Conservation (phyloP, 768 basidiomycete species). For the Leucocoprinus sp. region DNA sequence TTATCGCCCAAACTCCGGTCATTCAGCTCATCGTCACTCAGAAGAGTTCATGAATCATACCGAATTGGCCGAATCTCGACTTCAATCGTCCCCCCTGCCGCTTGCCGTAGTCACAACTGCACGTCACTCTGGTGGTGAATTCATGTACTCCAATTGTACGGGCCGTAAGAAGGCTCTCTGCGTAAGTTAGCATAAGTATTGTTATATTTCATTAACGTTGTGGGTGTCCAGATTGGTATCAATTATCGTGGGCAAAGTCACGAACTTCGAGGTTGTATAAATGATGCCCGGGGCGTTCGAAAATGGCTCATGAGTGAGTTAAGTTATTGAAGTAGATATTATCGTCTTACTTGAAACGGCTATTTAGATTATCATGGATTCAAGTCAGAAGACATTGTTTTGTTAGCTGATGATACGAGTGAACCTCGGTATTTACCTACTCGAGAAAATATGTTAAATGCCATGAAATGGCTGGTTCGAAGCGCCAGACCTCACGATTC, state of each 20-base stretch:
- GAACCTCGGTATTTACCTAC: constrained; percentile 36
- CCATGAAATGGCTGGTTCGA: constrained; percentile 55
- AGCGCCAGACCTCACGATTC: constrained; percentile 65
- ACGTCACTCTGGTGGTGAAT: constrained; percentile 23
- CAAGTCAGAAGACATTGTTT: constrained; percentile 51
- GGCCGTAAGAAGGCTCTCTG: constrained; percentile 76
- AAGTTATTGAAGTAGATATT: neutral
- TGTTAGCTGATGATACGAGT: constrained; percentile 56
- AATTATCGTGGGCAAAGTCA: constrained; percentile 62
- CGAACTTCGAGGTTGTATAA: constrained; percentile 69
- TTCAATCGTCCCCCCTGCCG: constrained; percentile 2
- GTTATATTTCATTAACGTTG: neutral
- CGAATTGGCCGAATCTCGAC: neutral
- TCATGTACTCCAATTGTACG: constrained; percentile 74
- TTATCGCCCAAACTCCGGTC: too few relatives aligned
- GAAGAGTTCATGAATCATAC: neutral
- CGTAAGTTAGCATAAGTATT: constrained; percentile 32
- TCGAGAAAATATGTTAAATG: constrained; percentile 37
- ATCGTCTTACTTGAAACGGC: neutral
- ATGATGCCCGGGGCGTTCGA: constrained; percentile 67
- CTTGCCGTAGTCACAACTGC: constrained; percentile 8
- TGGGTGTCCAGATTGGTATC: constrained; percentile 56
- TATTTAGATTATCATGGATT: constrained; percentile 36
- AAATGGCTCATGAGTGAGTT: constrained; percentile 55
- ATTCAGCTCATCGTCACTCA: constrained; percentile 3